Evolutionary conservation across 352 stramenopile genomes (phyloP).

Genomic region (Peronospora farinosa): DNA sequence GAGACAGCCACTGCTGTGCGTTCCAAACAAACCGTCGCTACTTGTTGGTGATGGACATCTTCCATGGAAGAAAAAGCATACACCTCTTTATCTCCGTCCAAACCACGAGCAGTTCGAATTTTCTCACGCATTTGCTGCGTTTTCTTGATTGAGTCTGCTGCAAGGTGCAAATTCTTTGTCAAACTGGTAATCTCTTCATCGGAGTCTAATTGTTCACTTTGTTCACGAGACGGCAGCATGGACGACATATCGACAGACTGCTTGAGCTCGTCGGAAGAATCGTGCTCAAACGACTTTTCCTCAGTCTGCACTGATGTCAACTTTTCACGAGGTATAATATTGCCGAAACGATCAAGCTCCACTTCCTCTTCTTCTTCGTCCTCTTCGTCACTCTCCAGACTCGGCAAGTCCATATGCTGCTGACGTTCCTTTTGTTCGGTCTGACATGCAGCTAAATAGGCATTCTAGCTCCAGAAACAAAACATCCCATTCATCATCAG

Average conservation of each 20-base stretch:
- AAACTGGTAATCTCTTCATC: constrained; percentile 51
- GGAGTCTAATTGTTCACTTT: constrained; percentile 28
- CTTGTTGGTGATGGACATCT: constrained; percentile 50
- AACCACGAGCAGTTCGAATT: constrained; percentile 20
- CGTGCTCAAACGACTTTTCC: constrained; percentile 13
- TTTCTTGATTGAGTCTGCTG: constrained; percentile 47
- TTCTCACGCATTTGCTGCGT: constrained; percentile 51
- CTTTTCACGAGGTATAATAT: constrained; percentile 28
- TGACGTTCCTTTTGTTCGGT: constrained; percentile 49
- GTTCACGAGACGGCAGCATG: neutral
- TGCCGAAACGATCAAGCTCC: constrained; percentile 34
- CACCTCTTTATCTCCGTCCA: constrained; percentile 21
- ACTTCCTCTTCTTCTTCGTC: constrained; percentile 27
- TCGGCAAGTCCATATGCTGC: constrained; percentile 53
- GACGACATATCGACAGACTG: neutral
- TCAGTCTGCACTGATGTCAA: constrained; percentile 1
- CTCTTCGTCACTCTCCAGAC: constrained; percentile 53
- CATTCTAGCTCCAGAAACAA: constrained; percentile 29
- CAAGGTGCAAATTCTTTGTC: constrained; percentile 59
- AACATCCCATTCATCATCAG: constrained; percentile 1
- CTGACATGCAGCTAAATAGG: constrained; percentile 60
- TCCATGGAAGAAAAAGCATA: constrained; percentile 68
- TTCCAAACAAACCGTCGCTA: constrained; percentile 64
- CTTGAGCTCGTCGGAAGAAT: constrained; percentile 8
- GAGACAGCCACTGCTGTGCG: constrained; percentile 63